phyloP scores from a whole-genome alignment of 2,329 filamentous ascomycete genomes.

The Drechslera avenae region DNA sequence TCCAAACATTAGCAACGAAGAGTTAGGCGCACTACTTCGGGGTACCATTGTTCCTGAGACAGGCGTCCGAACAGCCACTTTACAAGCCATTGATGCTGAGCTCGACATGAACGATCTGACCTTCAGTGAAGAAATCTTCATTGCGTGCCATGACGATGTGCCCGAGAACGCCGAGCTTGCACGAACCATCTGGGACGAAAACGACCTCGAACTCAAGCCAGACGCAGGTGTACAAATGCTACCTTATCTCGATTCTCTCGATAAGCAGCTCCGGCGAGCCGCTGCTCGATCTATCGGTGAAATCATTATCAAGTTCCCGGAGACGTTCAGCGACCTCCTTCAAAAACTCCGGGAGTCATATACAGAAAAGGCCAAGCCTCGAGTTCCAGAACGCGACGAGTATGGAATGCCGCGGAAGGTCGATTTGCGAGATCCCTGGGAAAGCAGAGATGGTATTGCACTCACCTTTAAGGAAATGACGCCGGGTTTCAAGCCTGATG shows the following conservation, averaged over 20 bases:
- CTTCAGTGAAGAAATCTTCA: constrained; percentile 90
- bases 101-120: constrained; percentile 87
- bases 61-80: constrained; percentile 78
- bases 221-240: constrained; percentile 71
- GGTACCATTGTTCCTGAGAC: constrained; percentile 80
- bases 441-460: constrained; percentile 85
- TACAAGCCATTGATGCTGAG: constrained; percentile 89
- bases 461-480: constrained; percentile 84
- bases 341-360: constrained; percentile 73
- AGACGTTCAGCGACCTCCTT: constrained; percentile 67
- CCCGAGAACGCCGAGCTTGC: constrained; percentile 85
- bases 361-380: constrained; percentile 77
- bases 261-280: constrained; percentile 80
- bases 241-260: constrained; percentile 78
- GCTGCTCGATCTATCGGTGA: constrained; percentile 82
- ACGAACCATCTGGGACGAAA: constrained; percentile 93
- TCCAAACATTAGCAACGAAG: constrained; percentile 73
- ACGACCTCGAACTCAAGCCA: constrained; percentile 72
- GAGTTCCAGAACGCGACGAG: constrained; percentile 82
- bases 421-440: constrained; percentile 88
- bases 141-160: constrained; percentile 88
- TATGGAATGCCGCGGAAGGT: constrained; percentile 94
- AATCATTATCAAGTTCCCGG: constrained; percentile 65
- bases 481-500: constrained; percentile 67
- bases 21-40: constrained; percentile 76